These are phyloP conservation scores for Coccomyxa sp. DNA, from an alignment of 139 green algal species.

Conservation along the genomic window DNA sequence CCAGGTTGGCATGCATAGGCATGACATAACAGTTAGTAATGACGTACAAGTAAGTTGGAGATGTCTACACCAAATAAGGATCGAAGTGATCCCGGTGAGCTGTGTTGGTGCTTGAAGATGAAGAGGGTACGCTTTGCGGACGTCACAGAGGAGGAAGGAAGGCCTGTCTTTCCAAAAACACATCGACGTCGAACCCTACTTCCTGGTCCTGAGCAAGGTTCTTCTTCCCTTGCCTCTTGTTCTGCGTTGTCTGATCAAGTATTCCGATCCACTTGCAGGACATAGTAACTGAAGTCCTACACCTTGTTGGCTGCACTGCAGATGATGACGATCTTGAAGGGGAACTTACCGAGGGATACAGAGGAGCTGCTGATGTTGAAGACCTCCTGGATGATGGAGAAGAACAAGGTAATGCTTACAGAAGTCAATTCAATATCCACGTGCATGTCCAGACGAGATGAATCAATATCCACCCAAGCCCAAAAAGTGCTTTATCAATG, in stretches of 20 bases:
- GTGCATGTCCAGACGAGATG: no score
- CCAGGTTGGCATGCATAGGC: background rate
- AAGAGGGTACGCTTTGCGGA: constrained; percentile 23
- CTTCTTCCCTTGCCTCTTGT: background rate
- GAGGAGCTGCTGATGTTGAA: background rate
- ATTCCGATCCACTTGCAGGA: background rate
- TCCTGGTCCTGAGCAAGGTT: background rate
- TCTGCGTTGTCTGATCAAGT: background rate
- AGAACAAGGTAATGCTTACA: background rate
- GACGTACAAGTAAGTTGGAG: background rate
- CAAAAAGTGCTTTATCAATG: no score
- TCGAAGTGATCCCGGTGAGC: background rate
- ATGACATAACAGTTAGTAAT: background rate
- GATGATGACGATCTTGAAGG: background rate
- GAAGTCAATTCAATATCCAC: no score
- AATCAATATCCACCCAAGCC: no score
- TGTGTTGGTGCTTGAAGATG: background rate
- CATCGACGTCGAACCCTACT: background rate
- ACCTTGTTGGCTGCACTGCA: background rate
- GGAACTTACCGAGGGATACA: background rate
- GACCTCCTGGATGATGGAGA: background rate
- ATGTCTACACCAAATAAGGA: background rate
- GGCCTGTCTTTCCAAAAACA: background rate
- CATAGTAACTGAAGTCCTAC: background rate
- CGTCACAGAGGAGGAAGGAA: background rate